phyloP scores from a whole-genome alignment of 805 yeast species.

The Hanseniaspora pseudoguilliermondii region DNA sequence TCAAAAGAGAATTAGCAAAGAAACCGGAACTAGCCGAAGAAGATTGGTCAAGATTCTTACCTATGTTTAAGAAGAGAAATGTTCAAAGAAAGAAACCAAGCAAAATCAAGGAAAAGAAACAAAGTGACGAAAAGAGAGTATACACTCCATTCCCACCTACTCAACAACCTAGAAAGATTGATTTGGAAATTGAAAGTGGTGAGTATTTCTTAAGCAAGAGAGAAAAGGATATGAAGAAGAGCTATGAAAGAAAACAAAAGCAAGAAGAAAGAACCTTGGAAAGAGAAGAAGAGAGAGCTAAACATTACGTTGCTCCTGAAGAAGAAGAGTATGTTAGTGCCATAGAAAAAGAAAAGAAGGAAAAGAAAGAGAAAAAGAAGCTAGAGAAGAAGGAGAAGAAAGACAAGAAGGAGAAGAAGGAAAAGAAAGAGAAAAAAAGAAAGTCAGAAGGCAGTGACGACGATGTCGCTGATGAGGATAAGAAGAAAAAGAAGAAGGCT shows the following conservation, averaged over 20 bases:
- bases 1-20: conserved; percentile 85
- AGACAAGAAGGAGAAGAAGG: conserved; percentile 20
- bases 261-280: conserved; percentile 58
- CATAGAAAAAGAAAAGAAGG: conserved; percentile 22
- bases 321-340: conserved; percentile 47
- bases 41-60: conserved; percentile 93
- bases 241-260: conserved; percentile 65
- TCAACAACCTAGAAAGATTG: conserved; percentile 92
- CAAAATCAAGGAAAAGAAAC: conserved; percentile 38
- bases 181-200: conserved; percentile 94
- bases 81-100: conserved; percentile 86
- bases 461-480: conserved; percentile 11
- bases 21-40: conserved; percentile 91
- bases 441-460: neutral
- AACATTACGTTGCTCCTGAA: conserved; percentile 77
- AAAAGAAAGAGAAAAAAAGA: conserved; percentile 20
- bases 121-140: conserved; percentile 41
- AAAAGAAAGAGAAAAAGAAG: conserved; percentile 20
- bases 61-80: conserved; percentile 90
- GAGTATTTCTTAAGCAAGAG: conserved; percentile 86
- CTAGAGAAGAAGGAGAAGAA: conserved; percentile 15
- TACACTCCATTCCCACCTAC: conserved; percentile 99
- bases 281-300: conserved; percentile 55
- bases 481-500: conserved; percentile 10
- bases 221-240: conserved; percentile 60